A percentile compares a stretch with the other conserved stretches of the same genome.
Evolutionary conservation across 2,329 filamentous ascomycete species (phyloP).

Genomic region (Pseudogymnoascus sp.): DNA sequence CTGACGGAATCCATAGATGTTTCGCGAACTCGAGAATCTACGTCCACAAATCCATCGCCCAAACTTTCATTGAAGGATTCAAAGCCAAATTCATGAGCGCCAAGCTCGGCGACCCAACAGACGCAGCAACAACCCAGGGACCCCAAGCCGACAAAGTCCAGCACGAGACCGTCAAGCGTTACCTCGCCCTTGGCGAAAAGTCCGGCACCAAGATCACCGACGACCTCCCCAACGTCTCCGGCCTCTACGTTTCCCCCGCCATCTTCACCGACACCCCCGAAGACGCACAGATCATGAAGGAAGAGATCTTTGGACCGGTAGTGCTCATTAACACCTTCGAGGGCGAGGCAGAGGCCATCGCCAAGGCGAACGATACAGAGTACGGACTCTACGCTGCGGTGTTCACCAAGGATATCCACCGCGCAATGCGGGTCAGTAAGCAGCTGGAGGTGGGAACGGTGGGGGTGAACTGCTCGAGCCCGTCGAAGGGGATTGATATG

Average conservation of each 20-base stretch:
- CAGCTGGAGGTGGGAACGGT: conserved; percentile 43
- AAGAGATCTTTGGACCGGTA: conserved; percentile 55
- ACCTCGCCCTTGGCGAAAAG: conserved; percentile 15
- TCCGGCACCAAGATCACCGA: conserved; percentile 10
- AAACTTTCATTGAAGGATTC: conserved; percentile 18
- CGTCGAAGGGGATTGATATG: conserved; percentile 16
- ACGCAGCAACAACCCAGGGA: conserved; percentile 10
- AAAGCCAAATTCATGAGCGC: conserved; percentile 14
- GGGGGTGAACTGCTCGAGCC: conserved; percentile 26
- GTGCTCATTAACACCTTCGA: conserved; percentile 47
- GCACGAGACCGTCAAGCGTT: conserved; percentile 17
- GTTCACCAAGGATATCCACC: conserved; percentile 48
- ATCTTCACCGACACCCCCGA: conserved; percentile 15
- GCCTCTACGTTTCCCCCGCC: conserved; percentile 19
- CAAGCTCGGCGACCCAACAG: conserved; percentile 16
- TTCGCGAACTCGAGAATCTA: conserved; percentile 21
- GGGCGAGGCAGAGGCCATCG: conserved; percentile 48
- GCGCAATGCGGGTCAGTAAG: conserved; percentile 37
- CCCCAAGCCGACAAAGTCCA: conserved; percentile 16
- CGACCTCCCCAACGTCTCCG: neutral
- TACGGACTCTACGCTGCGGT: conserved; percentile 53
- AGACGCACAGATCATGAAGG: conserved; percentile 24
- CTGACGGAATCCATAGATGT: conserved; percentile 2
- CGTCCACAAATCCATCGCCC: conserved; percentile 17
- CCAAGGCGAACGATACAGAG: conserved; percentile 55